A percentile compares a stretch with the other conserved stretches of the same genome.
Conservation (phyloP, 2,329 filamentous ascomycete genomes). For the Aspergillus calidoustus region DNA sequence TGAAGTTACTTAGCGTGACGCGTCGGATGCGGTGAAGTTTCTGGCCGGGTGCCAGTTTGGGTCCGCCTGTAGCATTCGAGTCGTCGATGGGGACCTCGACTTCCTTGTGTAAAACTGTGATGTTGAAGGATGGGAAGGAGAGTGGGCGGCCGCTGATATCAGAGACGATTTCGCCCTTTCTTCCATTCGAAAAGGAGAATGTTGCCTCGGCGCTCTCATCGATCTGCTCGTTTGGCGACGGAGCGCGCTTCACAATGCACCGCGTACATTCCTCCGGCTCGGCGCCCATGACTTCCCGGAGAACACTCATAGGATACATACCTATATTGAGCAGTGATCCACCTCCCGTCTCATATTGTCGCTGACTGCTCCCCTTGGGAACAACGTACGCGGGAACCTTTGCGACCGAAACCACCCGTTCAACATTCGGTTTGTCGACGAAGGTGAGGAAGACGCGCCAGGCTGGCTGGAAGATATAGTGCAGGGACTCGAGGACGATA, state of each 20-base stretch:
- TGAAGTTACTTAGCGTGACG: slow-evolving; percentile 27
- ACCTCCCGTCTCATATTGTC: slow-evolving; percentile 47
- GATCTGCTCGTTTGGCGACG: slow-evolving; percentile 37
- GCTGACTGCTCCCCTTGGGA: slow-evolving; percentile 53
- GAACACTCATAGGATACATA: slow-evolving; percentile 45
- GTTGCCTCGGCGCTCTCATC: slow-evolving; percentile 26
- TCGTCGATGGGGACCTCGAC: slow-evolving; percentile 10
- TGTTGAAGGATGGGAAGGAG: neutral
- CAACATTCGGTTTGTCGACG: slow-evolving; percentile 1
- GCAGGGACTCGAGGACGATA: slow-evolving; percentile 59
- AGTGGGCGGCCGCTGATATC: slow-evolving; percentile 22
- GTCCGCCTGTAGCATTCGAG: neutral
- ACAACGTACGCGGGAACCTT: slow-evolving; percentile 38
- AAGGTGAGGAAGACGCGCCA: slow-evolving; percentile 45
- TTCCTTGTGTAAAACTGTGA: slow-evolving; percentile 7
- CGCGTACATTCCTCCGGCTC: slow-evolving; percentile 47
- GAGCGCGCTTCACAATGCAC: slow-evolving; percentile 36
- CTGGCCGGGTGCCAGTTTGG: neutral
- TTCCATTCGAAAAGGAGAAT: slow-evolving; percentile 20
- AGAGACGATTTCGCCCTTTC: slow-evolving; percentile 19
- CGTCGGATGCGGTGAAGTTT: slow-evolving; percentile 11
- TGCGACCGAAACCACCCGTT: slow-evolving; percentile 1
- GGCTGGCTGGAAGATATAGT: slow-evolving; percentile 57
- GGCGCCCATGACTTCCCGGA: slow-evolving; percentile 47
- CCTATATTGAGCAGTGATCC: slow-evolving; percentile 45